Conservation (phyloP, 768 basidiomycete genomes). For the Mrakia blollopis region DNA sequence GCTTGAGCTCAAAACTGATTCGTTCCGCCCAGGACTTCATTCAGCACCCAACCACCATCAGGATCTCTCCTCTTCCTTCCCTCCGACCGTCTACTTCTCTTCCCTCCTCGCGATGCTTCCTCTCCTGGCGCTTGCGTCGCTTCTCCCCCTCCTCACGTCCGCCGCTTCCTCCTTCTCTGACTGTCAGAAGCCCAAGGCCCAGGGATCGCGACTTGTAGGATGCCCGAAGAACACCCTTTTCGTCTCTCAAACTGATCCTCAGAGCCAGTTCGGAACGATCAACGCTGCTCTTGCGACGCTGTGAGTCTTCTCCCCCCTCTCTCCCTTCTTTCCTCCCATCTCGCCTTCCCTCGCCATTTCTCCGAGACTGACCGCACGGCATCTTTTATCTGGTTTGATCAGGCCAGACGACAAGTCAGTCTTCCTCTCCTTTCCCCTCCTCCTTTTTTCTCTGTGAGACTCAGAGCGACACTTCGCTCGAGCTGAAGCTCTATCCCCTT, state of each 20-base stretch:
- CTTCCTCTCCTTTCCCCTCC: too few species aligned
- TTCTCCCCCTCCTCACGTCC: background rate
- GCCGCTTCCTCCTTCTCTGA: conserved; percentile 20
- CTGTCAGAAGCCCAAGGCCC: conserved; percentile 56
- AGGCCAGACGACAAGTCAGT: conserved; percentile 6
- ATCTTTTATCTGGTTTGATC: too few species aligned
- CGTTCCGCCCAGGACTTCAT: too few species aligned
- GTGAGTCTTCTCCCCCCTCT: background rate
- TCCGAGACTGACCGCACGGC: background rate
- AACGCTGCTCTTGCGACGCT: background rate
- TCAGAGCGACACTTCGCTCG: background rate
- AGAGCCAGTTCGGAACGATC: conserved; percentile 41
- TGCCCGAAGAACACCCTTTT: conserved; percentile 60
- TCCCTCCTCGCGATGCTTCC: background rate
- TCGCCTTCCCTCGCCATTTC: background rate
- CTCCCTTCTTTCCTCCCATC: background rate
- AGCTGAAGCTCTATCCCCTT: background rate
- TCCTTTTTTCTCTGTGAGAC: background rate
- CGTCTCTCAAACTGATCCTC: conserved; percentile 52
- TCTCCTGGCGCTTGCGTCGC: background rate
- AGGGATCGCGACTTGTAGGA: conserved; percentile 50
- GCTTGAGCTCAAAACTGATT: too few species aligned
- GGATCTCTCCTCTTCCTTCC: background rate
- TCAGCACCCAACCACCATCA: background rate
- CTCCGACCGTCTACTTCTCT: background rate